Evolutionary conservation across 1,284 basidiomycete genomes (phyloP), one percentile per base, ranked within the genome.

Genomic region (Apiotrichum siamense): DNA sequence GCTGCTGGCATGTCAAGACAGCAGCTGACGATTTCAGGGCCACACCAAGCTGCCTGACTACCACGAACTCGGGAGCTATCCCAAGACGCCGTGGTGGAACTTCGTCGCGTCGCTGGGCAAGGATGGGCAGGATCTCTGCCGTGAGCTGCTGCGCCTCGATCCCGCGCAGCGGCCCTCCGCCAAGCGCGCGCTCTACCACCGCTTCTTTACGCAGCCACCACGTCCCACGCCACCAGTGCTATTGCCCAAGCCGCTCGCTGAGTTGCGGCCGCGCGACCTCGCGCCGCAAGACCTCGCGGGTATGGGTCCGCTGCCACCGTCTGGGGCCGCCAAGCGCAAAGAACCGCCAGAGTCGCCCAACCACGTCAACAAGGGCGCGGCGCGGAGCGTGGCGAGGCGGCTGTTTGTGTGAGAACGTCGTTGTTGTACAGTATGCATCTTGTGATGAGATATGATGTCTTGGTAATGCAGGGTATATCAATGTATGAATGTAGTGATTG

Each of bases 1-100:
- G 31, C 18, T 12, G 15, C 27, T 39, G 44, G n/a, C 17, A 23
- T 10, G 11, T 10, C 21, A 23, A 10, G 20, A 38, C 2, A 39
- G 3, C 17, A 41, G 38, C 50, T 49, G 33, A 46, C 42, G 20
- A 5, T 18, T 36, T n/a, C 62, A 93, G 90, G 88, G 88, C 13
- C 86, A 94, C 72, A 87, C 83, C 2, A 84, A 85, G 69, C 78
- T 97, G n/a, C 88, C 91, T 1, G 87, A 93, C 72, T 94, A 90
- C 68, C 79, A 90, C 7, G 80, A 85, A 9, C 83, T 88, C 20
- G 86, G 87, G 0, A 87, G 85, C 64, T 82, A 85, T 41, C 86
- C 86, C 13, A 77, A 96, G 29, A 83, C 87, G 13, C 60, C 66
- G 3, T 74, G 74, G 70, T 68, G 66, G 31, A 83, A 87, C 61